phyloP scores from a whole-genome alignment of 148 eudicot genomes.

The Persicaria tinctoria region DNA sequence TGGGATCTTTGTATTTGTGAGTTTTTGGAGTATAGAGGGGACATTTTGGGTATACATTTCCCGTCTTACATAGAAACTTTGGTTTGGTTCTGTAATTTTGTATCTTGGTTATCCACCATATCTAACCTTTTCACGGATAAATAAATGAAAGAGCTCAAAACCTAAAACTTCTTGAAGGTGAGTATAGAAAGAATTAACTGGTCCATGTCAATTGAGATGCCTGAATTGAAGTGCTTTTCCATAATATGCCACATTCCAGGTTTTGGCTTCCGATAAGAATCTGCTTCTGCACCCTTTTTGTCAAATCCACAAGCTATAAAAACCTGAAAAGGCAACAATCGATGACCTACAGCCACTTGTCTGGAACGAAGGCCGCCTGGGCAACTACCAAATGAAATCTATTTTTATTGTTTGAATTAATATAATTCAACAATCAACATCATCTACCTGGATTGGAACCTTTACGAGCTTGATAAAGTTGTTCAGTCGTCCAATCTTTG shows the following conservation, averaged over 20 bases:
- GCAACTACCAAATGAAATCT: background rate
- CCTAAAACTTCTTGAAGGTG: background rate
- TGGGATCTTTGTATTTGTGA: background rate
- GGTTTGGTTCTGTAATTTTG: too few species aligned
- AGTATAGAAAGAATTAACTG: constrained; percentile 32
- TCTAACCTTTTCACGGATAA: background rate
- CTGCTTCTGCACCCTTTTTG: constrained; percentile 31
- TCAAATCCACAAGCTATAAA: constrained; percentile 85
- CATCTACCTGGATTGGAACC: constrained; percentile 74
- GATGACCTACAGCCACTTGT: background rate
- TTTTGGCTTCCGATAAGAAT: constrained; percentile 72
- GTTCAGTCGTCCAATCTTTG: constrained; percentile 77
- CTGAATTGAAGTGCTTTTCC: constrained; percentile 81
- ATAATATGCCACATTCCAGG: constrained; percentile 92
- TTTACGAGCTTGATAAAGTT: constrained; percentile 62
- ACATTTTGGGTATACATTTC: too few species aligned
- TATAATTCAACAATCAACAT: too few species aligned
- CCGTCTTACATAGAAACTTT: too few species aligned
- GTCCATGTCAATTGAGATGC: constrained; percentile 71
- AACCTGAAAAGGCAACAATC: constrained; percentile 37
- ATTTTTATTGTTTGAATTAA: background rate
- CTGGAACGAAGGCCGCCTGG: background rate
- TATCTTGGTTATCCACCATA: too few species aligned
- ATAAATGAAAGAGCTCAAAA: background rate
- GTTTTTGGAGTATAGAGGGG: too few species aligned